A percentile compares a stretch with the other conserved stretches of the same genome.
These are phyloP conservation scores for Termitomyces sp. DNA, from an alignment of 768 basidiomycete species.

Conservation along the genomic window DNA sequence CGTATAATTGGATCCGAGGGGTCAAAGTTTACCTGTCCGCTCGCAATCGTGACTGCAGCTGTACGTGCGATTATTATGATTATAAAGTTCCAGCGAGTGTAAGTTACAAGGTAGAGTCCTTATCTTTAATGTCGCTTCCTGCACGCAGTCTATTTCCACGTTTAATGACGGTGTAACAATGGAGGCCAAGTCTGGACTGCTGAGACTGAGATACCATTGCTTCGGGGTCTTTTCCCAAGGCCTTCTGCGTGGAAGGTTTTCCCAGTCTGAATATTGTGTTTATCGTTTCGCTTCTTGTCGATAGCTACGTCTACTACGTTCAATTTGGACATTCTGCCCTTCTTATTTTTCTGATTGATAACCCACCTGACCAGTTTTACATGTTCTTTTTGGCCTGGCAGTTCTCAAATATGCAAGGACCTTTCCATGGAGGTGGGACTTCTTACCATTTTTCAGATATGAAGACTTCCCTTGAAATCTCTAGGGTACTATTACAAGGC, in stretches of 20 bases:
- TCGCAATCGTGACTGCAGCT: constrained; percentile 58
- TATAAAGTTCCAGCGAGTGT: constrained; percentile 67
- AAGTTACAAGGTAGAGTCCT: constrained; percentile 24
- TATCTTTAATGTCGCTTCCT: constrained; percentile 1
- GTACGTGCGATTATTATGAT: constrained; percentile 70
- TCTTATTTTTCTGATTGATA: constrained; percentile 18
- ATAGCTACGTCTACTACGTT: constrained; percentile 62
- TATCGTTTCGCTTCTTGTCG: constrained; percentile 55
- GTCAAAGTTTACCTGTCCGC: constrained; percentile 65
- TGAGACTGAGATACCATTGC: constrained; percentile 34
- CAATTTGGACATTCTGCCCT: constrained; percentile 3
- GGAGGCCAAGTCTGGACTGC: constrained; percentile 59
- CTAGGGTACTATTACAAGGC: constrained; percentile 47
- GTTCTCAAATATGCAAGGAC: constrained; percentile 61
- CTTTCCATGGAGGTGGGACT: constrained; percentile 54
- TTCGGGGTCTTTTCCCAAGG: constrained; percentile 42
- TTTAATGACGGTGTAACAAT: constrained; percentile 68
- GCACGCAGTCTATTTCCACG: constrained; percentile 23
- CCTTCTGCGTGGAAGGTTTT: constrained; percentile 58
- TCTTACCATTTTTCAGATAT: constrained; percentile 9
- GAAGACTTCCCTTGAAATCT: constrained; percentile 19
- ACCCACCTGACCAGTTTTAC: constrained; percentile 45
- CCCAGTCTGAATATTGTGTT: constrained; percentile 58
- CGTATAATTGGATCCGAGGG: constrained; percentile 63
- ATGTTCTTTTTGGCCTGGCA: constrained; percentile 76